Evolutionary conservation across 169 alveolate species (phyloP).

Genomic region (Eimeria falciformis): DNA sequence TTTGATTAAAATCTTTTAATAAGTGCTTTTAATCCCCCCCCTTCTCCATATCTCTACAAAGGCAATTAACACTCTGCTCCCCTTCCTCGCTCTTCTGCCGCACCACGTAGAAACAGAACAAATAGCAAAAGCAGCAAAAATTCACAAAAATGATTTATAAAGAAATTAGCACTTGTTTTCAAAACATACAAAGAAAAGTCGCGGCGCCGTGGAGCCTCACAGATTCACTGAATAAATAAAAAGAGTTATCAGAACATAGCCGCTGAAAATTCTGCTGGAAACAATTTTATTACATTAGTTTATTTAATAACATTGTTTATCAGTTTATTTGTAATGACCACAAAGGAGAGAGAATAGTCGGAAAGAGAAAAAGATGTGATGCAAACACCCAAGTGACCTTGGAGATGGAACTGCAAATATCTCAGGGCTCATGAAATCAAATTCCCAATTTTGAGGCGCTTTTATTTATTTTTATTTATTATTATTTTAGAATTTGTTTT

Average conservation of each 20-base stretch:
- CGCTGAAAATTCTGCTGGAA: no score
- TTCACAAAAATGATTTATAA: not conserved
- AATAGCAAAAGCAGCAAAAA: not conserved
- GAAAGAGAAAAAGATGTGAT: not conserved
- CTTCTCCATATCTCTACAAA: no score
- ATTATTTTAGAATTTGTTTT: not conserved
- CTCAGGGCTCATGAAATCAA: not conserved
- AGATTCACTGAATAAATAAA: no score
- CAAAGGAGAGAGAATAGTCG: not conserved
- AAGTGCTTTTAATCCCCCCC: not conserved
- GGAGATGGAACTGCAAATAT: not conserved
- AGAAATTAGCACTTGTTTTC: not conserved
- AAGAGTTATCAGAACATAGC: no score
- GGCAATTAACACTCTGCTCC: not conserved
- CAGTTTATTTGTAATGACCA: not conserved
- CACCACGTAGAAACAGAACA: no score
- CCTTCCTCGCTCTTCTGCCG: no score
- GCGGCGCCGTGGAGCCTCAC: no score
- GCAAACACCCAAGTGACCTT: not conserved
- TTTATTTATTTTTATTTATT: no score
- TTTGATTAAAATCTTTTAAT: no score
- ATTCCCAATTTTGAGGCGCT: not conserved
- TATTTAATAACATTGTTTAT: no score
- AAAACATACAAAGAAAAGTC: no score
- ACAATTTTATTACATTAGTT: not conserved